A percentile compares a stretch with the other conserved stretches of the same genome.
Conservation (phyloP, 2,329 filamentous ascomycete genomes). For the Neurospora crassa region DNA sequence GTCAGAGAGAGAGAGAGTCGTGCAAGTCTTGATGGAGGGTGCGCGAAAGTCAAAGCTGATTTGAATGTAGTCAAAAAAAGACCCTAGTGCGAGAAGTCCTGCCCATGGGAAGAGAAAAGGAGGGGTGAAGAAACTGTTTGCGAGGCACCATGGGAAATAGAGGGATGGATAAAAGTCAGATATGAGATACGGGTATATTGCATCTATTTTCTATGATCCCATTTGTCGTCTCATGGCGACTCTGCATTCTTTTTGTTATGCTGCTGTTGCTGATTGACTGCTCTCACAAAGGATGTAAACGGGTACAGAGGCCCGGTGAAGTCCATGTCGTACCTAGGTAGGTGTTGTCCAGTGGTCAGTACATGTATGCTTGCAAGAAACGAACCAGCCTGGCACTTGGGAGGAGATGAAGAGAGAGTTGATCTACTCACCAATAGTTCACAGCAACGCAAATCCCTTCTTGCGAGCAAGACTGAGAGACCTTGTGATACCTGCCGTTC, state of each 20-base stretch:
- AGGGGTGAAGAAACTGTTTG: too few species aligned
- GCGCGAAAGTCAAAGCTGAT: too few species aligned
- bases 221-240: neutral
- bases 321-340: conserved; percentile 65
- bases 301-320: conserved; percentile 62
- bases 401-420: too few species aligned
- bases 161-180: too few species aligned
- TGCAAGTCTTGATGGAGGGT: too few species aligned
- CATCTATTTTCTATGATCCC: neutral
- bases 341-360: neutral
- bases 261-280: conserved; percentile 10
- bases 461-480: conserved; percentile 57
- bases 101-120: too few species aligned
- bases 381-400: neutral
- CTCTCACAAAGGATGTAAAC: conserved; percentile 44
- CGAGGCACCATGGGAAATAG: too few species aligned
- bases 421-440: conserved; percentile 61
- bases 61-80: too few species aligned
- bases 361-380: neutral
- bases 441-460: conserved; percentile 69
- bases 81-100: too few species aligned
- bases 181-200: neutral
- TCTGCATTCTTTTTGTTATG: neutral
- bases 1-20: too few species aligned
- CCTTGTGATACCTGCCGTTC: conserved; percentile 55